Evolutionary conservation across 2,329 filamentous ascomycete genomes (phyloP).

Genomic region (Berkeleyomyces basicola): DNA sequence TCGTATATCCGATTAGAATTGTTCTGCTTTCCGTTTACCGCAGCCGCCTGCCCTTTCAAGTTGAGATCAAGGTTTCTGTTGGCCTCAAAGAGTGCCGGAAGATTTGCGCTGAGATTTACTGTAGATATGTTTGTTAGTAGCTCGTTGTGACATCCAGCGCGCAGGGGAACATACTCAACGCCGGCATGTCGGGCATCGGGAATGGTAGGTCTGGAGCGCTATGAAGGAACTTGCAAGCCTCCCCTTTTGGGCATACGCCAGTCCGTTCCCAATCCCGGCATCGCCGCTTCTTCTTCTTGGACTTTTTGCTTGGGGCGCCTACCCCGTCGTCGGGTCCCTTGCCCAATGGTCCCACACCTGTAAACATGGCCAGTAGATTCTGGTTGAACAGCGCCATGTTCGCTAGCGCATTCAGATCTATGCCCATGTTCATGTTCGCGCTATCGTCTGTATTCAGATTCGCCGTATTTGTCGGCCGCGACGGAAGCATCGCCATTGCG

Average conservation of each 20-base stretch:
- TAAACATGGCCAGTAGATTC: slow-evolving; percentile 10
- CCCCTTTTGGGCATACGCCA: slow-evolving; percentile 3
- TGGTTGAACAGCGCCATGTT: slow-evolving; percentile 12
- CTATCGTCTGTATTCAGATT: background rate
- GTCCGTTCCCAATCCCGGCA: slow-evolving; percentile 9
- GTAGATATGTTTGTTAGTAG: background rate
- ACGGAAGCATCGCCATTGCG: background rate
- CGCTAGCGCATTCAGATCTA: slow-evolving; percentile 9
- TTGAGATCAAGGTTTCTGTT: slow-evolving; percentile 15
- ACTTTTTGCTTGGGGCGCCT: background rate
- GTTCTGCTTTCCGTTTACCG: slow-evolving; percentile 30
- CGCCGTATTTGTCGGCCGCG: background rate
- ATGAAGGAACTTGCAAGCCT: slow-evolving; percentile 6
- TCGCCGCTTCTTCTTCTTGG: slow-evolving; percentile 8
- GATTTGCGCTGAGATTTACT: background rate
- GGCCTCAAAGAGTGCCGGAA: slow-evolving; percentile 12
- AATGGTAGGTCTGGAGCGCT: background rate
- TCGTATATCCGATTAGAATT: slow-evolving; percentile 45
- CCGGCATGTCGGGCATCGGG: background rate
- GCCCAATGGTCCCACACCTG: background rate
- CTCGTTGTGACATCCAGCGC: background rate
- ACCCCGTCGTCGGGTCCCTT: background rate
- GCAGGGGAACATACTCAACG: slow-evolving; percentile 8
- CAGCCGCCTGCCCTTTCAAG: slow-evolving; percentile 19
- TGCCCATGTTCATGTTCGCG: slow-evolving; percentile 3